phyloP scores from a whole-genome alignment of 2,329 filamentous ascomycete genomes.

The Colletotrichum sp. region DNA sequence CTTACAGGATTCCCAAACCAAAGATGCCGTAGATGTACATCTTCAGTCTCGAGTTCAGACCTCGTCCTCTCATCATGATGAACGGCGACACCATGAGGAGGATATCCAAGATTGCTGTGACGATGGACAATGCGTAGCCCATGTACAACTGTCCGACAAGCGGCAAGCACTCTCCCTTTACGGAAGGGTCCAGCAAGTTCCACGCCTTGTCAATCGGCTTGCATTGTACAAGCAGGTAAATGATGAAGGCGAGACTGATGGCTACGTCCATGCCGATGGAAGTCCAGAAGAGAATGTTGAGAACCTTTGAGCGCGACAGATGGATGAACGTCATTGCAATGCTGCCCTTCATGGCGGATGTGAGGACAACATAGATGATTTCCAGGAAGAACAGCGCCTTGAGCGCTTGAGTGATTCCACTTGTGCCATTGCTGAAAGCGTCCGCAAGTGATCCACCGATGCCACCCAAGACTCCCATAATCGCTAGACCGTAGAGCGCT shows the following conservation, averaged over 20 bases:
- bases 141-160: constrained; percentile 3
- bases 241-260: constrained; percentile 8
- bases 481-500: neutral
- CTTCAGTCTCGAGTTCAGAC: neutral
- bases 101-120: neutral
- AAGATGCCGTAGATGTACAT: constrained; percentile 8
- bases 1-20: constrained; percentile 8
- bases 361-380: constrained; percentile 14
- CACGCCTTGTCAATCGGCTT: constrained; percentile 6
- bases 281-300: neutral
- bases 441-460: neutral
- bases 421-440: neutral
- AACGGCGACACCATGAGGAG: constrained; percentile 2
- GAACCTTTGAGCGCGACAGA: constrained; percentile 2
- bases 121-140: constrained; percentile 10
- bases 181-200: neutral
- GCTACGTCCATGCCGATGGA: constrained; percentile 1
- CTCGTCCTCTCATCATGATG: constrained; percentile 9
- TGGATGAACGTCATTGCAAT: constrained; percentile 13
- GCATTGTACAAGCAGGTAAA: constrained; percentile 10
- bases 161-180: neutral
- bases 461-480: neutral
- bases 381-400: constrained; percentile 10
- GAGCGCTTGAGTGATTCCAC: neutral
- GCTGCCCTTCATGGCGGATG: constrained; percentile 15